These are phyloP conservation scores for Trichoderma brevicompactum DNA, from an alignment of 2,329 filamentous ascomycete species.

Conservation along the genomic window DNA sequence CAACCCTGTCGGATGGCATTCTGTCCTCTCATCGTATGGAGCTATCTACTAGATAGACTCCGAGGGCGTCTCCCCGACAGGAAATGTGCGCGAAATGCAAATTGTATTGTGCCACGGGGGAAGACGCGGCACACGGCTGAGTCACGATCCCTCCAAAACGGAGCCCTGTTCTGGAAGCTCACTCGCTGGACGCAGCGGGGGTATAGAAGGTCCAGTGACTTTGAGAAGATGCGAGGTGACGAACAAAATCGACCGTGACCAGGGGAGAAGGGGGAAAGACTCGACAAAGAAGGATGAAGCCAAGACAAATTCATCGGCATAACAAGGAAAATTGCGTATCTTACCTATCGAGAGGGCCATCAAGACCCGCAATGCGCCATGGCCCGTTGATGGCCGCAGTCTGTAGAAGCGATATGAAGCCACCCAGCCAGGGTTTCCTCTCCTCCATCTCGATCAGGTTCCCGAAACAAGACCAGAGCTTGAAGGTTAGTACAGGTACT, in stretches of 20 bases:
- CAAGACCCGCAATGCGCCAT: conserved; percentile 72
- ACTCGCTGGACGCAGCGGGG: conserved; percentile 44
- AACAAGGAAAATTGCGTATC: conserved; percentile 40
- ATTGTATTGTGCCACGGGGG: conserved; percentile 1
- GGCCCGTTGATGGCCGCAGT: conserved; percentile 74
- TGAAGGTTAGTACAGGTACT: conserved; percentile 75
- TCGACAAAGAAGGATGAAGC: conserved; percentile 30
- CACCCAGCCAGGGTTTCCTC: conserved; percentile 91
- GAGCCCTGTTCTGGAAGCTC: conserved; percentile 23
- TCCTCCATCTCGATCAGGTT: conserved; percentile 72
- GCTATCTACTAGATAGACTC: conserved; percentile 28
- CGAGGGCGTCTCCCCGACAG: conserved; percentile 19
- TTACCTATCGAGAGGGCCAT: conserved; percentile 90
- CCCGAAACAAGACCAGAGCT: conserved; percentile 73
- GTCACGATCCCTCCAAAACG: not conserved
- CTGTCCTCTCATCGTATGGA: not conserved
- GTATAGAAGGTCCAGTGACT: conserved; percentile 51
- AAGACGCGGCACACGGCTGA: conserved; percentile 5
- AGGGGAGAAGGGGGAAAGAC: conserved; percentile 32
- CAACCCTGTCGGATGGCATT: conserved; percentile 17
- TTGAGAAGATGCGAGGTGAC: conserved; percentile 48
- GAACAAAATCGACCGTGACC: conserved; percentile 36
- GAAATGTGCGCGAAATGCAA: conserved; percentile 4
- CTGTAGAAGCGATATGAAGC: conserved; percentile 75
- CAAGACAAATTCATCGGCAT: conserved; percentile 3